phyloP scores from a whole-genome alignment of 495 filamentous ascomycete genomes.

The Darksidea phi region DNA sequence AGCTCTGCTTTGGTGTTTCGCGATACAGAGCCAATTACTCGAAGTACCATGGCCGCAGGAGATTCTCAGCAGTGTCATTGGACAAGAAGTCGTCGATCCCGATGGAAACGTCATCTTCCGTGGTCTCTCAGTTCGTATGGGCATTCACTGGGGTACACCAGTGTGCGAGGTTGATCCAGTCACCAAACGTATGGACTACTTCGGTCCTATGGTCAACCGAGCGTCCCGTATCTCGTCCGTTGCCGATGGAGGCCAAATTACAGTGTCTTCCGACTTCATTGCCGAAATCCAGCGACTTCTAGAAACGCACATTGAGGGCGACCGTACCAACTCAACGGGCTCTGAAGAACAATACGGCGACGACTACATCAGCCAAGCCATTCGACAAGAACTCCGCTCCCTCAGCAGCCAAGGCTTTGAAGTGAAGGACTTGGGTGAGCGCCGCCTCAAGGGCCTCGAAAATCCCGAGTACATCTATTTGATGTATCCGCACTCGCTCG shows the following conservation, averaged over 20 bases:
- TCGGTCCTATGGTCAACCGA: slow-evolving; percentile 98
- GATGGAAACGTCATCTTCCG: slow-evolving; percentile 89
- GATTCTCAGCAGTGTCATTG: slow-evolving; percentile 80
- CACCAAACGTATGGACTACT: slow-evolving; percentile 98
- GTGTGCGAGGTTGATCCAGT: slow-evolving; percentile 95
- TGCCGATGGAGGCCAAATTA: slow-evolving; percentile 97
- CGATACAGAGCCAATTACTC: slow-evolving; percentile 82
- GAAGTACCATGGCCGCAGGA: slow-evolving; percentile 91
- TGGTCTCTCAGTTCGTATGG: slow-evolving; percentile 94
- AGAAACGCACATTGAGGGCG: slow-evolving; percentile 76
- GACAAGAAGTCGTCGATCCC: slow-evolving; percentile 74
- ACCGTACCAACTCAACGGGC: slow-evolving; percentile 62
- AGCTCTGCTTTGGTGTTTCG: slow-evolving; percentile 92
- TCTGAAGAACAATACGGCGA: slow-evolving; percentile 71
- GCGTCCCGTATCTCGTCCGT: slow-evolving; percentile 87
- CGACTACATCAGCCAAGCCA: slow-evolving; percentile 65
- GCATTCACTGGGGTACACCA: slow-evolving; percentile 89
- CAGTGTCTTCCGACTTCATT: slow-evolving; percentile 94
- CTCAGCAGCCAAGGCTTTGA: slow-evolving; percentile 92
- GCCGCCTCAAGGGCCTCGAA: slow-evolving; percentile 92
- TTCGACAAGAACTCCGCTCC: slow-evolving; percentile 82
- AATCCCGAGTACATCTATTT: slow-evolving; percentile 95
- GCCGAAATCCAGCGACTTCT: slow-evolving; percentile 89
- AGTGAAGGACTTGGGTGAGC: slow-evolving; percentile 91
- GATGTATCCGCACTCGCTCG: slow-evolving; percentile 84